Evolutionary conservation across 2,329 filamentous ascomycete genomes (phyloP), one percentile per base, ranked within the genome.

Genomic region (Aspergillus pseudonomiae): DNA sequence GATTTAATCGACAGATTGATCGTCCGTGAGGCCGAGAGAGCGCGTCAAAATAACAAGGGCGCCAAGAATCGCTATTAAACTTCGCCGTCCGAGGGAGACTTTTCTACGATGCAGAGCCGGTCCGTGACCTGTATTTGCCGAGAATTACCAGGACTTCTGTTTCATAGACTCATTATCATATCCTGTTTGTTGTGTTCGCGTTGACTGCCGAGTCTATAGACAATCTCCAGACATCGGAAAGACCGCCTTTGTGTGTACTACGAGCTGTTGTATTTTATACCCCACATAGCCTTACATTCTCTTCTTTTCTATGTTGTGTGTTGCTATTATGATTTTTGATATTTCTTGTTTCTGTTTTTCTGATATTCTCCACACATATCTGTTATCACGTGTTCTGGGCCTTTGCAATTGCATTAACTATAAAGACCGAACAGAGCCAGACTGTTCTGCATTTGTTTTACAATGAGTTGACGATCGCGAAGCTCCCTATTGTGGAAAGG

Each of bases 1-100:
- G 76, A 79, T 26, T 28, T 76, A 34, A 63, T 79, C 26, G 75
- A 78, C 26, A 71, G 73, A 45, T 64, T 78, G 21, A 73, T 78
- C 43, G 70, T 72, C 28, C 74, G 72, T 6, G 77, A 79, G 56
- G 70, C 68, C 19, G 76, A 78, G 39, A 71, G 71, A 41, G 61
- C 70, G 46, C 70, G 73, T 41, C 71, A 75, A 61, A 72, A 71
- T 58, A 66, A 64, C 36, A 72, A 71, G 61, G 62, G 67, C 14
- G 61, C 70, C 43, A 75, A 74, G 63, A 70, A 68, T 21, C 71
- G 73, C 61, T 77, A 66, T 73, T 32, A 19, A 16, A 28, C 11
- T 52, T 11, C 48, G 19, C 28, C 26, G 16, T 34, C 16, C 28
- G 46, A 21, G n/a, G 7, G 16, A 52, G 19, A n/a, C 9, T 19